Base-by-base conservation (phyloP, 2,329 filamentous ascomycete species). In the Phyllosticta paracitricarpa region DNA sequence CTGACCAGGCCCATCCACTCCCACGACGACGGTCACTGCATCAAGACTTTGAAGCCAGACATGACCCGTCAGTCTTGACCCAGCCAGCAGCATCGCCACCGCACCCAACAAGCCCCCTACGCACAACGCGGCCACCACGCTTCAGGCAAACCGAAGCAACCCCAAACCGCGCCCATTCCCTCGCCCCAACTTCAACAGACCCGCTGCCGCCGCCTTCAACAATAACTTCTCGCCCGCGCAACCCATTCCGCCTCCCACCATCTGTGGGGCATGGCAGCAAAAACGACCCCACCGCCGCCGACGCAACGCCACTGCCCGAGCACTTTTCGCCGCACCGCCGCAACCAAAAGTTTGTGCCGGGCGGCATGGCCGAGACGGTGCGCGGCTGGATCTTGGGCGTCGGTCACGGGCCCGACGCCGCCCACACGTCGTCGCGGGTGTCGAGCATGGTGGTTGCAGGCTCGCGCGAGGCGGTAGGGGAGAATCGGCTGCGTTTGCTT, bases 311-410 rank as follows among this genome's bases (percentile, higher is more conserved):
- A 0, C 70, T 81, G 0, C 80, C 81, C 0, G 78, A 81, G 51
- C 74, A 78, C 51, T 84, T 84, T 68, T 82, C 81, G 0, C 81
- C 82, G 1, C 77, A 79, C 55, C 74, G 79, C 26, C 77, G 76
- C 62, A 76, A 75, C 0, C 75, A 79, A 63, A 79, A 78, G 65
- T 83, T 79, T 64, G 54, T 81, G 0, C 70, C 76, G 1, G 74
- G 76, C 3, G 81, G 81, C 1, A 70, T 82, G 59, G 81, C 81
- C 2, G 73, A 76, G 0, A 78, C 75, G 56, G 68, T 82, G 30
- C 75, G 79, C 56, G 71, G 74, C 17, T 83, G 80, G 80, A 71
- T 84, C 12, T 69, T 83, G 17, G 79, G 81, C 48, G 65, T 69
- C 3, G 71, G 71, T 24, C 57, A 54, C 6, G 25, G 55, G 8